phyloP scores from a whole-genome alignment of 768 basidiomycete species.

The Amylocystis lapponica region DNA sequence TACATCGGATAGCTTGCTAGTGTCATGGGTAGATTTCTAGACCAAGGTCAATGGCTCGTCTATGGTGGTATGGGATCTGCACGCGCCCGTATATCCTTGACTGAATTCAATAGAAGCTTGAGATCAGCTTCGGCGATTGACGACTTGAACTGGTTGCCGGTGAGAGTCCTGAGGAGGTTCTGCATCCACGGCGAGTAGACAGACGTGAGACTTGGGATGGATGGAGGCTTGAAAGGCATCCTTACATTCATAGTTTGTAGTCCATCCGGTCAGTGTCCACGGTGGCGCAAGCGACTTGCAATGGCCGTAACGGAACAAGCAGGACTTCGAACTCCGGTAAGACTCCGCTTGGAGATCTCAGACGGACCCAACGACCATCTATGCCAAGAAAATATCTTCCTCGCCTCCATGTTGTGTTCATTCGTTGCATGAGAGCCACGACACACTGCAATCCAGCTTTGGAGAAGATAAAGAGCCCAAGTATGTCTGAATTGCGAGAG shows the following conservation, averaged over 20 bases:
- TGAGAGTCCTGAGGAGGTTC: slow-evolving; percentile 89
- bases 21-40: slow-evolving; percentile 51
- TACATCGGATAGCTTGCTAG: slow-evolving; percentile 71
- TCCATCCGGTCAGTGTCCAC: too few relatives aligned
- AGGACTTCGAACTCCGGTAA: slow-evolving; percentile 22
- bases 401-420: too few relatives aligned
- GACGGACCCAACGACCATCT: too few relatives aligned
- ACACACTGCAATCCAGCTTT: too few relatives aligned
- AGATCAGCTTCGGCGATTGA: slow-evolving; percentile 64
- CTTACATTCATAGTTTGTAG: slow-evolving; percentile 37
- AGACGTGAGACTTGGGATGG: slow-evolving; percentile 20
- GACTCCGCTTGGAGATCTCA: too few relatives aligned
- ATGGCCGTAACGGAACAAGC: slow-evolving; percentile 24
- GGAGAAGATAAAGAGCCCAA: too few relatives aligned
- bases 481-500: neutral
- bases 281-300: slow-evolving; percentile 17
- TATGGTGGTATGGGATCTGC: slow-evolving; percentile 13
- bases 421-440: too few relatives aligned
- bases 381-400: too few relatives aligned
- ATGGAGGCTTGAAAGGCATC: slow-evolving; percentile 10
- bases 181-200: slow-evolving; percentile 27
- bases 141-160: slow-evolving; percentile 65
- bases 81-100: slow-evolving; percentile 86
- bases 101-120: slow-evolving; percentile 72
- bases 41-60: slow-evolving; percentile 1